phyloP scores from a whole-genome alignment of 202 grass and related monocot genomes.

The Musa balbisiana region DNA sequence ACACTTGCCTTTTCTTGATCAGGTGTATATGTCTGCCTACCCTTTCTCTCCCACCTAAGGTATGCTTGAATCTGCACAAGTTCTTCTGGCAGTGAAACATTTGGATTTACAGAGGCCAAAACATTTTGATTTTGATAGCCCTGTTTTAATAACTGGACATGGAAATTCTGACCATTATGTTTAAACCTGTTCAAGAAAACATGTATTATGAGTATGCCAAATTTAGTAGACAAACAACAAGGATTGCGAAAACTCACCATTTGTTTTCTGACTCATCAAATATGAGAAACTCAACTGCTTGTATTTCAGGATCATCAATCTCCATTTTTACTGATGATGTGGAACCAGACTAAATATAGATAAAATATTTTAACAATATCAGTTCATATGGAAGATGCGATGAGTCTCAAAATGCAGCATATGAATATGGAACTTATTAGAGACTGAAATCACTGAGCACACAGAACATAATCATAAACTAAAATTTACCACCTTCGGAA shows the following conservation, averaged over 20 bases:
- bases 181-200: constrained; percentile 63
- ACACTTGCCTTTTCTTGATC: constrained; percentile 77
- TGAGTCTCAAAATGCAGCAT: neutral
- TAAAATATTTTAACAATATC: constrained; percentile 9
- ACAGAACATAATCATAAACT: neutral
- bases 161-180: constrained; percentile 87
- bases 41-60: constrained; percentile 91
- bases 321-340: constrained; percentile 64
- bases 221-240: neutral
- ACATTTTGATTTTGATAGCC: constrained; percentile 26
- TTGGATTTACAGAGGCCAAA: constrained; percentile 30
- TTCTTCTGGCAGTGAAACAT: constrained; percentile 69
- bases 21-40: constrained; percentile 82
- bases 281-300: constrained; percentile 82
- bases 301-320: constrained; percentile 65
- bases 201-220: neutral
- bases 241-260: constrained; percentile 43
- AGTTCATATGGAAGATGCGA: constrained; percentile 16
- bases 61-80: constrained; percentile 97
- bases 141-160: constrained; percentile 36
- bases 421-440: neutral
- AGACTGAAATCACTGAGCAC: neutral
- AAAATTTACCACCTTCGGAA: constrained; percentile 10
- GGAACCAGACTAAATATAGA: constrained; percentile 43
- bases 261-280: constrained; percentile 64